Evolutionary conservation across 2,329 filamentous ascomycete genomes (phyloP).

Genomic region (Aphanocladium album): DNA sequence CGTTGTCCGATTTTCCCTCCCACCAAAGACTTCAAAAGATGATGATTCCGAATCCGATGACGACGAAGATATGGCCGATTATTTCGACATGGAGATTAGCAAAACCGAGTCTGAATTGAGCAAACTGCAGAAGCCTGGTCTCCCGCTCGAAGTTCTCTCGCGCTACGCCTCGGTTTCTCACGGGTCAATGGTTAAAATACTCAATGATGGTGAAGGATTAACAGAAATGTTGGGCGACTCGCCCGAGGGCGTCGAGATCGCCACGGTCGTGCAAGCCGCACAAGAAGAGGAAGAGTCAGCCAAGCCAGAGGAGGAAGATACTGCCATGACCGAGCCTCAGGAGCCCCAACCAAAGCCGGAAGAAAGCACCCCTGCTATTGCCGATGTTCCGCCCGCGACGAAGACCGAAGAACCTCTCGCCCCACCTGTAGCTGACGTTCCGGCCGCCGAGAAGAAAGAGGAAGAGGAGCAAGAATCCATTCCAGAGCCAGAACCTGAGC

Average conservation of each 20-base stretch:
- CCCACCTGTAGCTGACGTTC: not conserved
- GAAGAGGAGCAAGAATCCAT: not conserved
- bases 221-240: slow-evolving; percentile 38
- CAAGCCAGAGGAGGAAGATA: not conserved
- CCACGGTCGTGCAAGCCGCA: too few species aligned
- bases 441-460: not conserved
- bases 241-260: slow-evolving; percentile 27
- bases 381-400: not conserved
- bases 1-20: slow-evolving; percentile 35
- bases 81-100: slow-evolving; percentile 48
- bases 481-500: not conserved
- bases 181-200: slow-evolving; percentile 43
- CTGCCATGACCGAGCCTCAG: not conserved
- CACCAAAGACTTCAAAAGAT: slow-evolving; percentile 31
- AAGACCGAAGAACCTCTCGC: not conserved
- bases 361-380: not conserved
- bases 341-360: slow-evolving; percentile 1
- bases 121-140: slow-evolving; percentile 38
- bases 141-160: slow-evolving; percentile 36
- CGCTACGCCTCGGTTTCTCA: slow-evolving; percentile 45
- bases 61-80: slow-evolving; percentile 54
- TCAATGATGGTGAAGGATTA: slow-evolving; percentile 41
- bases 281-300: not conserved
- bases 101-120: slow-evolving; percentile 47
- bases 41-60: slow-evolving; percentile 47